These are phyloP conservation scores for Ophiorrhiza pumila DNA, from an alignment of 257 asterid genomes.

Conservation along the genomic window DNA sequence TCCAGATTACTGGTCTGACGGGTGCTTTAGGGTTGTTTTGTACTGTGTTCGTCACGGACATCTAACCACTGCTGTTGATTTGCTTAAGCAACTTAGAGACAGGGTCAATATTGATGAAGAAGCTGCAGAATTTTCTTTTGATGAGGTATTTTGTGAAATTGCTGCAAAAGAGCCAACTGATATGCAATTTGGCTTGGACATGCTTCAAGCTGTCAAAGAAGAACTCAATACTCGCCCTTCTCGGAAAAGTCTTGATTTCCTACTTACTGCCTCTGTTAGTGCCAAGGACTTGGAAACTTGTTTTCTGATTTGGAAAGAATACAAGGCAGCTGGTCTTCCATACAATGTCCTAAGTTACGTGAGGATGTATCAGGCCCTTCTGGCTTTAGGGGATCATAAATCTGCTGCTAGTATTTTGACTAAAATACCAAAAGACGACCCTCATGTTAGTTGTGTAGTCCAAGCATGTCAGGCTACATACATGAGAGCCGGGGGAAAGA, in stretches of 20 bases:
- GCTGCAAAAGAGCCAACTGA: conserved; percentile 59
- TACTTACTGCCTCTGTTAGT: conserved; percentile 64
- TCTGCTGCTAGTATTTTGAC: conserved; percentile 48
- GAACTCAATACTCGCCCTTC: conserved; percentile 69
- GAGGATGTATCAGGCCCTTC: conserved; percentile 90
- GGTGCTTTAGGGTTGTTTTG: conserved; percentile 59
- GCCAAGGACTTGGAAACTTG: conserved; percentile 61
- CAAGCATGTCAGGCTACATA: conserved; percentile 49
- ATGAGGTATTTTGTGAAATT: conserved; percentile 63
- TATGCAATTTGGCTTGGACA: conserved; percentile 63
- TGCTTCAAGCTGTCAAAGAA: conserved; percentile 69
- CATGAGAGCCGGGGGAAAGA: conserved; percentile 16
- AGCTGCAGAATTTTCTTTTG: conserved; percentile 52
- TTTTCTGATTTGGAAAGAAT: conserved; percentile 74
- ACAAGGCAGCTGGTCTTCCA: conserved; percentile 64
- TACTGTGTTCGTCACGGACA: conserved; percentile 59
- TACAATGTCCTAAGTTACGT: conserved; percentile 74
- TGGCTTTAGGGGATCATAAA: conserved; percentile 62
- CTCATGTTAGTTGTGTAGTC: conserved; percentile 57
- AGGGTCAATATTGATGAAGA: conserved; percentile 42
- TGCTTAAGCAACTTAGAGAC: conserved; percentile 65
- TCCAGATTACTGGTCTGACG: conserved; percentile 58
- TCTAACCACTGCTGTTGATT: conserved; percentile 56
- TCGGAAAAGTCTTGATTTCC: conserved; percentile 78
- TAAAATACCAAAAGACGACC: conserved; percentile 58